Percentiles rank a stretch among this genome's conserved stretches.
phyloP scores from a whole-genome alignment of 495 filamentous ascomycete genomes.

The Neurospora intermedia region DNA sequence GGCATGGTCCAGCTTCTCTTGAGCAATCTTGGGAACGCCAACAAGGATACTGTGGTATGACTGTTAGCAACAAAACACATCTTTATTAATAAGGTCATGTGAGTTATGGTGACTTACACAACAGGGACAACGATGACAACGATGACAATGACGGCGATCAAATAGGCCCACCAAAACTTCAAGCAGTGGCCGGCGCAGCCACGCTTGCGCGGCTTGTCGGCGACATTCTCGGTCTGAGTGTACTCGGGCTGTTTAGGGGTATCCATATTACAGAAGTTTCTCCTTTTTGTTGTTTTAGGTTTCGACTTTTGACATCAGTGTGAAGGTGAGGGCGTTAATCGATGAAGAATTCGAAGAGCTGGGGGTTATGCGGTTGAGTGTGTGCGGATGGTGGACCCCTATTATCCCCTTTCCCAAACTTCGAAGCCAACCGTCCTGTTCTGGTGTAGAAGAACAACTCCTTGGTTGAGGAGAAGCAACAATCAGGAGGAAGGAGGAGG shows the following conservation, averaged over 20 bases:
- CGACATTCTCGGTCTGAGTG: conserved; percentile 15
- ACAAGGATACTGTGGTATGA: conserved; percentile 52
- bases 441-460: neutral
- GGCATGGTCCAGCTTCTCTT: conserved; percentile 54
- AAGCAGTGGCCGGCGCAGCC: conserved; percentile 30
- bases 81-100: neutral
- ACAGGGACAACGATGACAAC: conserved; percentile 51
- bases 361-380: neutral
- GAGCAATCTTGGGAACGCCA: conserved; percentile 61
- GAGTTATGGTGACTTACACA: conserved; percentile 46
- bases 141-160: conserved; percentile 46
- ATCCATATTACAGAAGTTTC: neutral
- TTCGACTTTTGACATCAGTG: neutral
- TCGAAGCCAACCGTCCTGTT: neutral
- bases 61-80: neutral
- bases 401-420: neutral
- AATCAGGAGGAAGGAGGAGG: neutral
- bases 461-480: neutral
- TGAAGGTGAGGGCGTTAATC: neutral
- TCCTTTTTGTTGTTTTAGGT: neutral
- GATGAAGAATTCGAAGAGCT: neutral
- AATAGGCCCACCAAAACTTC: conserved; percentile 63
- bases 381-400: neutral
- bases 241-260: conserved; percentile 15
- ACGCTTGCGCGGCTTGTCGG: conserved; percentile 14